These are phyloP conservation scores for Xylaria sp. DNA, from an alignment of 2,329 filamentous ascomycete genomes.

Conservation along the genomic window DNA sequence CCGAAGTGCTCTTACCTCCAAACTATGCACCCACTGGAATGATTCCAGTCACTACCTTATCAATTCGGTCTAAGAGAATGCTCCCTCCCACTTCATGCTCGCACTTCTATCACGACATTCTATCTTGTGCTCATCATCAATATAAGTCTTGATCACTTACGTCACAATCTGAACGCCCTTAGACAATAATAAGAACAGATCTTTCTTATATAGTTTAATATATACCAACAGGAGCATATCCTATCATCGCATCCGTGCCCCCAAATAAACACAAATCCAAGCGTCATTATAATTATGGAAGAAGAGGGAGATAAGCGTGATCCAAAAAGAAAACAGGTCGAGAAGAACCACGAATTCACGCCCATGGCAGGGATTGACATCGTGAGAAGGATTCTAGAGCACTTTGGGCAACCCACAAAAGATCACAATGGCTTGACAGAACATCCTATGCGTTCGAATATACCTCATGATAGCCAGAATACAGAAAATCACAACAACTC, in stretches of 20 bases:
- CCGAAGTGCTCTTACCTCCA: neutral
- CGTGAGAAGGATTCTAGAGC: too few relatives aligned
- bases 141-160: too few relatives aligned
- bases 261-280: neutral
- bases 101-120: too few relatives aligned
- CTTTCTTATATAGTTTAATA: neutral
- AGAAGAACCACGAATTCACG: too few relatives aligned
- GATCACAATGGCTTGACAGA: too few relatives aligned
- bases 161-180: too few relatives aligned
- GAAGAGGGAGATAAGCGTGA: neutral
- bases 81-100: neutral
- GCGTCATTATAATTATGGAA: neutral
- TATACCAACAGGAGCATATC: neutral
- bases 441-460: too few relatives aligned
- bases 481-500: too few relatives aligned
- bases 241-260: neutral
- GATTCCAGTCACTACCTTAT: neutral
- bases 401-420: too few relatives aligned
- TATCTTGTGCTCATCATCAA: neutral
- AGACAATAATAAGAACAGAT: neutral
- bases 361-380: too few relatives aligned
- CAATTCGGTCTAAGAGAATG: neutral
- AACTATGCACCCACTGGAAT: neutral
- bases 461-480: too few relatives aligned
- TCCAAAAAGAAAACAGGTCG: too few relatives aligned